Conservation (phyloP, 768 basidiomycete species). For the Leccinum subtestaceum region DNA sequence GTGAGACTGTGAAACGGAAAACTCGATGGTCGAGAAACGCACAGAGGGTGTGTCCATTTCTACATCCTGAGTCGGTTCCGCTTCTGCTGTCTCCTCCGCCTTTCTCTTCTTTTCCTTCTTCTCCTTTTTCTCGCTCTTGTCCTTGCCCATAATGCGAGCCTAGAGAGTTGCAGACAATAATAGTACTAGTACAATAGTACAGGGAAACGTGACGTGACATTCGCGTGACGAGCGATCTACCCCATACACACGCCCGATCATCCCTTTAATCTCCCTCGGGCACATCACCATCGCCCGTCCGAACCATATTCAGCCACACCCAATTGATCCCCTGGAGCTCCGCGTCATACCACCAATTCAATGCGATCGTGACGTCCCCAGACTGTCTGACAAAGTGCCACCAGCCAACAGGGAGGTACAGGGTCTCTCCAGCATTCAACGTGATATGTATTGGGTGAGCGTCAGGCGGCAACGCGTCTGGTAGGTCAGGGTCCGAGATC, state of each 20-base stretch:
- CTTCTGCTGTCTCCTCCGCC: constrained; percentile 31
- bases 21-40: constrained; percentile 21
- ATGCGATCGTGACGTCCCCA: constrained; percentile 57
- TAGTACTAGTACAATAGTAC: not conserved
- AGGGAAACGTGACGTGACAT: constrained; percentile 20
- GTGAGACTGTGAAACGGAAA: constrained; percentile 27
- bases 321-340: constrained; percentile 70
- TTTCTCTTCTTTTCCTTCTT: constrained; percentile 74
- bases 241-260: not conserved
- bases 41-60: constrained; percentile 42
- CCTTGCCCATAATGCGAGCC: constrained; percentile 53
- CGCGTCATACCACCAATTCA: constrained; percentile 91
- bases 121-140: constrained; percentile 74
- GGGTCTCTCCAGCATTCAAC: constrained; percentile 67
- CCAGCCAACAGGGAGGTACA: constrained; percentile 93
- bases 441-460: constrained; percentile 67
- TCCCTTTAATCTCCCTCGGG: constrained; percentile 33
- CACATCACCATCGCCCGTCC: constrained; percentile 32
- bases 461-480: constrained; percentile 44
- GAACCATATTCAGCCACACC: constrained; percentile 63
- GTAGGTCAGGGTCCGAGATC: constrained; percentile 53
- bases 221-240: constrained; percentile 11
- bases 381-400: constrained; percentile 87
- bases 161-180: not conserved
- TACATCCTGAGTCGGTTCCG: constrained; percentile 41